Evolutionary conservation across 306 rosid genomes (phyloP).

Genomic region (Gastrolobium bilobum): DNA sequence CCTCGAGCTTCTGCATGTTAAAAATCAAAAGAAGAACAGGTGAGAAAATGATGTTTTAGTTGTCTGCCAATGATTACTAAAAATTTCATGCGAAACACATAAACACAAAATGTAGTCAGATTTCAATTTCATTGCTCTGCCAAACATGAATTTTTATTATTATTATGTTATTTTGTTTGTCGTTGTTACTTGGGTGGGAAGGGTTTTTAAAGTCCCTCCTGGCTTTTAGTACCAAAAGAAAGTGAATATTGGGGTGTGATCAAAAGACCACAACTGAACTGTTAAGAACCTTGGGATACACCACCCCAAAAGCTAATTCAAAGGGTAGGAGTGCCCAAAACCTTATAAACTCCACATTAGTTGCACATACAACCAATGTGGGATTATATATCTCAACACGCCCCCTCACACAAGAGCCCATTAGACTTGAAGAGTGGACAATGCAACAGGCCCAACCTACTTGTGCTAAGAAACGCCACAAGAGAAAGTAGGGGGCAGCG

Average conservation of each 20-base stretch:
- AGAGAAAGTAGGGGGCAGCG: too few species aligned
- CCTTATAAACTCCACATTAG: too few species aligned
- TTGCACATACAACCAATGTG: too few species aligned
- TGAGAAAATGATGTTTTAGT: constrained; percentile 33
- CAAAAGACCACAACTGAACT: constrained; percentile 12
- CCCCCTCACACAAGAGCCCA: too few species aligned
- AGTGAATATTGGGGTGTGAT: constrained; percentile 1
- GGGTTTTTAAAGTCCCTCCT: constrained; percentile 18
- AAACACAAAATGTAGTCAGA: constrained; percentile 7
- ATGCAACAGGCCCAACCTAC: too few species aligned
- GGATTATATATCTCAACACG: too few species aligned
- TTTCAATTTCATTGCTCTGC: constrained; percentile 36
- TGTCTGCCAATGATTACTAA: constrained; percentile 26
- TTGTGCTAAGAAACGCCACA: too few species aligned
- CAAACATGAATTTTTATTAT: background rate
- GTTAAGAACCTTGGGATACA: too few species aligned
- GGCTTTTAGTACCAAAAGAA: background rate
- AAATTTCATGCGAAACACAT: constrained; percentile 33
- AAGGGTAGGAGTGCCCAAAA: too few species aligned
- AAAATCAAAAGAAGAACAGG: constrained; percentile 33
- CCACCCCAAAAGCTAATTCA: too few species aligned
- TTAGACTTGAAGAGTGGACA: too few species aligned
- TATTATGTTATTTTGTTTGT: too few species aligned
- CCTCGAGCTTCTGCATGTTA: constrained; percentile 70
- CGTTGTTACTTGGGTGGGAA: constrained; percentile 14